Evolutionary conservation across 2,329 filamentous ascomycete genomes (phyloP).

Genomic region (Sporothrix pallida): DNA sequence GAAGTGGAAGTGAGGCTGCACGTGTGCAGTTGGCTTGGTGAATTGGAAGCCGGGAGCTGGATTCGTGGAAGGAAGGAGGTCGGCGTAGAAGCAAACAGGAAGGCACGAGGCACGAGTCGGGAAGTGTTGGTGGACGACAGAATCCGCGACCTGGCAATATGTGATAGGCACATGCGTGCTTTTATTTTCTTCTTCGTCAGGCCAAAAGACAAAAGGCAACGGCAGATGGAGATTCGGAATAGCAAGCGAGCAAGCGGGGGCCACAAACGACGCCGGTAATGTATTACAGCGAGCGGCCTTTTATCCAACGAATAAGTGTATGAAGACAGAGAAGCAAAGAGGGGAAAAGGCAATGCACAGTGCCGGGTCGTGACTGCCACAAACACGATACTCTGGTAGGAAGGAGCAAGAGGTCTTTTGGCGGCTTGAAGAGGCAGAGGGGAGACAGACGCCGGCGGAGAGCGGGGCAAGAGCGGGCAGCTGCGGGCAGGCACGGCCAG

Average conservation of each 20-base stretch:
- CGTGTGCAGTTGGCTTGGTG: background rate
- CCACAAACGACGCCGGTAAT: background rate
- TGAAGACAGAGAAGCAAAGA: background rate
- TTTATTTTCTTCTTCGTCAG: background rate
- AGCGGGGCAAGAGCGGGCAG: conserved; percentile 28
- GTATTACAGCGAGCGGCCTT: background rate
- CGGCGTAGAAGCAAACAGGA: conserved; percentile 3
- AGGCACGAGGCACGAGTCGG: conserved; percentile 29
- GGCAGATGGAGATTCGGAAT: background rate
- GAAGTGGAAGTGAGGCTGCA: background rate
- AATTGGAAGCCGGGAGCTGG: background rate
- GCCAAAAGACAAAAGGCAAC: background rate
- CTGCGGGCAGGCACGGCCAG: conserved; percentile 7
- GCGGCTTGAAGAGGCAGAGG: background rate
- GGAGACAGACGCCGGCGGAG: conserved; percentile 2
- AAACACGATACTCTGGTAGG: conserved; percentile 18
- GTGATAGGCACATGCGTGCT: conserved; percentile 30
- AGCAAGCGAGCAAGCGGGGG: background rate
- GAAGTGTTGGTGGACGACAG: conserved; percentile 13
- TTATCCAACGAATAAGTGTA: background rate
- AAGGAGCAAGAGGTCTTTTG: conserved; percentile 13
- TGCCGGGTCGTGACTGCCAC: conserved; percentile 12
- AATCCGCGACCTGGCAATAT: conserved; percentile 14
- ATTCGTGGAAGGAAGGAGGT: background rate
- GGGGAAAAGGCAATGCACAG: background rate